A percentile compares a stretch with the other conserved stretches of the same genome.
phyloP scores from a whole-genome alignment of 192 early-diverging fungal genomes.

The Cetraspora pellucida region DNA sequence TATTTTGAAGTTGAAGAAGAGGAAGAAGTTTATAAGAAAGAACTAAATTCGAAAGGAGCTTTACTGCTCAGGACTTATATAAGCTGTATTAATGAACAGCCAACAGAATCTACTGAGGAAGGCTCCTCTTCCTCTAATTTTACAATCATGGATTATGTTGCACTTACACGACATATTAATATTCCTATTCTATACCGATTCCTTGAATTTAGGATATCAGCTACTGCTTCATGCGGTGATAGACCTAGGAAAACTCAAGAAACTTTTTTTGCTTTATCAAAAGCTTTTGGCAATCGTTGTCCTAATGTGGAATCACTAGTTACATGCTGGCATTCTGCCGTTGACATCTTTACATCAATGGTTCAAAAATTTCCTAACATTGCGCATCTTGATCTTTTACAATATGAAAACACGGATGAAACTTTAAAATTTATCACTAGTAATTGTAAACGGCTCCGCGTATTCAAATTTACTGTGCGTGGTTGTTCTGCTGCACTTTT shows the following conservation, averaged over 20 bases:
- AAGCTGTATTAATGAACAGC: constrained; percentile 10
- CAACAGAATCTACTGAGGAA: neutral
- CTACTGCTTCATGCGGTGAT: neutral
- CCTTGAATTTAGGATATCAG: neutral
- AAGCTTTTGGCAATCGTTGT: constrained; percentile 13
- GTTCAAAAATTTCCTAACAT: constrained; percentile 18
- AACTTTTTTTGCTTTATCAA: constrained; percentile 19
- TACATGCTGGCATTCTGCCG: neutral
- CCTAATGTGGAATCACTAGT: constrained; percentile 5
- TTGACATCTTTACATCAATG: constrained; percentile 13
- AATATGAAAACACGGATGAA: constrained; percentile 25
- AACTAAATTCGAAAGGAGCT: constrained; percentile 10
- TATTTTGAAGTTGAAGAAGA: constrained; percentile 24
- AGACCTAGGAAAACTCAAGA: constrained; percentile 18
- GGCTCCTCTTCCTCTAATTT: neutral
- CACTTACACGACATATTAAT: constrained; percentile 23
- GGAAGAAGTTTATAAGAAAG: constrained; percentile 17
- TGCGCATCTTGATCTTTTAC: constrained; percentile 16
- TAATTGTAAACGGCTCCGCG: constrained; percentile 10
- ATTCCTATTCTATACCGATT: constrained; percentile 23
- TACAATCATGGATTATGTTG: constrained; percentile 12
- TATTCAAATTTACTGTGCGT: constrained; percentile 7
- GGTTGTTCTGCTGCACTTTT: constrained; percentile 7
- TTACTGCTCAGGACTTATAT: constrained; percentile 20
- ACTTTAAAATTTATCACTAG: neutral